phyloP scores from a whole-genome alignment of 2,329 filamentous ascomycete genomes.

The Pyricularia pennisetigena region DNA sequence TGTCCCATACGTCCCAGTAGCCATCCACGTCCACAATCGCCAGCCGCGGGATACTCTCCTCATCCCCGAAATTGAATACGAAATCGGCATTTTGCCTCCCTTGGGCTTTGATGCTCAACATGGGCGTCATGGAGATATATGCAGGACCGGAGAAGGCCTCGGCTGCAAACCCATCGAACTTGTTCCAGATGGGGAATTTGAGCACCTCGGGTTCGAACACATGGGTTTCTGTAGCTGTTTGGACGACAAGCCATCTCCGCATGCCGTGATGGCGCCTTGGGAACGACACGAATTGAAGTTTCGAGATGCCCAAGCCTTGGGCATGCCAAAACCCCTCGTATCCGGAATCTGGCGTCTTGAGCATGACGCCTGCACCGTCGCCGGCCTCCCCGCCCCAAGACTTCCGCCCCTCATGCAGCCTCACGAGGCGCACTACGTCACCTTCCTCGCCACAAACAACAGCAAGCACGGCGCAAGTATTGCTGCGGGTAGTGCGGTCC shows the following conservation, averaged over 20 bases:
- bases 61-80: constrained; percentile 48
- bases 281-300: constrained; percentile 38
- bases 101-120: constrained; percentile 40
- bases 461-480: constrained; percentile 26
- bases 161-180: constrained; percentile 1
- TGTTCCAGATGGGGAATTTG: constrained; percentile 18
- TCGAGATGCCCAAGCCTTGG: constrained; percentile 36
- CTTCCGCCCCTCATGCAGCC: constrained; percentile 38
- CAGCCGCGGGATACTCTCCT: constrained; percentile 46
- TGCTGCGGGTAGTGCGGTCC: constrained; percentile 21
- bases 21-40: constrained; percentile 56
- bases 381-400: constrained; percentile 40
- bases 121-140: constrained; percentile 42
- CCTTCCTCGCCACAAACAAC: constrained; percentile 46
- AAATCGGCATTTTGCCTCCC: constrained; percentile 53
- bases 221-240: constrained; percentile 40
- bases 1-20: constrained; percentile 59
- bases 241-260: constrained; percentile 41
- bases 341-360: constrained; percentile 34
- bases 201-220: constrained; percentile 42
- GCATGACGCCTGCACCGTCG: constrained; percentile 11
- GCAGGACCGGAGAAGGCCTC: constrained; percentile 26
- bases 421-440: constrained; percentile 45
- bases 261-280: constrained; percentile 23
- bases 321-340: constrained; percentile 44